Evolutionary conservation across 805 yeast species (phyloP).

Genomic region (Blastobotrys mokoenaii): DNA sequence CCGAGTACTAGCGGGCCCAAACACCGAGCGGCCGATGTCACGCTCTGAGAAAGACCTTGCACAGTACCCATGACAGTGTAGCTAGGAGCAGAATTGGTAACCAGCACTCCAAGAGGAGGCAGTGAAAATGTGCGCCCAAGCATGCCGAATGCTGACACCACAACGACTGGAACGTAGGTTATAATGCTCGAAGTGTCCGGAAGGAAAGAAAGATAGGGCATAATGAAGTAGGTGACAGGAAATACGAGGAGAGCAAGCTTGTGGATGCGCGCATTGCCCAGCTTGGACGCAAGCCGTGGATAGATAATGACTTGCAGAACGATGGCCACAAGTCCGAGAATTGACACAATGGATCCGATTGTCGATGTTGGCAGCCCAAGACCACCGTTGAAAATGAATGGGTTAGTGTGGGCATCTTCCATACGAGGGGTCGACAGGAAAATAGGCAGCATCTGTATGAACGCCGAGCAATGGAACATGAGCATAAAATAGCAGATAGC

Average conservation of each 20-base stretch:
- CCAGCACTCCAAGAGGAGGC: constrained; percentile 21
- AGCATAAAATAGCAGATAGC: constrained; percentile 20
- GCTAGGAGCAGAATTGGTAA: constrained; percentile 21
- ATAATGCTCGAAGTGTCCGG: constrained; percentile 8
- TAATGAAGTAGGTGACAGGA: constrained; percentile 37
- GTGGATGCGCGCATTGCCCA: constrained; percentile 38
- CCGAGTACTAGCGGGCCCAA: constrained; percentile 21
- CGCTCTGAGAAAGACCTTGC: constrained; percentile 19
- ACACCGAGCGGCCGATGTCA: constrained; percentile 16
- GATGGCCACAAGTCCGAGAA: constrained; percentile 47
- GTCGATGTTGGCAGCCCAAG: constrained; percentile 40
- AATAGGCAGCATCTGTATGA: constrained; percentile 47
- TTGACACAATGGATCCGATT: constrained; percentile 43
- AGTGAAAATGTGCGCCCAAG: constrained; percentile 20
- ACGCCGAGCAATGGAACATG: constrained; percentile 42
- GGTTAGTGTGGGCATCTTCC: constrained; percentile 29
- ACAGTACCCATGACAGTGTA: constrained; percentile 20
- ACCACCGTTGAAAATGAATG: constrained; percentile 44
- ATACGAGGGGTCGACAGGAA: constrained; percentile 35
- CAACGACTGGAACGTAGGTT: constrained; percentile 1
- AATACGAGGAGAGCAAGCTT: constrained; percentile 34
- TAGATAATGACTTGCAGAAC: constrained; percentile 40
- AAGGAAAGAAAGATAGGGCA: constrained; percentile 36
- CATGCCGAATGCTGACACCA: constrained; percentile 11
- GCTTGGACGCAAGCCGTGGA: constrained; percentile 42